Base-by-base conservation (phyloP, 2,329 filamentous ascomycete species). In the Aspergillus arachidicola region DNA sequence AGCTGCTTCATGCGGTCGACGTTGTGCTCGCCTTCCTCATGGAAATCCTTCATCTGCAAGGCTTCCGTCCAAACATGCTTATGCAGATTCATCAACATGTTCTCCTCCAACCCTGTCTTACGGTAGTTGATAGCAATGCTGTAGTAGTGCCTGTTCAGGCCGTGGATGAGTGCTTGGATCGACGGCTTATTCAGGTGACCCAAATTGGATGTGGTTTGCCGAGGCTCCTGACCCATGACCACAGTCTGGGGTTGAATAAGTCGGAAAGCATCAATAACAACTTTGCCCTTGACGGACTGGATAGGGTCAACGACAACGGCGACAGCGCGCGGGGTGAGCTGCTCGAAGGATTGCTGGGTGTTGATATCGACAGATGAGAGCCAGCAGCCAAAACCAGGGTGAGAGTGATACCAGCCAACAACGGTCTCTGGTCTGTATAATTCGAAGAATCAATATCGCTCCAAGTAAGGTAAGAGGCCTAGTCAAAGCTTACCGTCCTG, bases 51-150 rank as follows among this genome's bases (percentile, higher is more conserved):
- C 93, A 99, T 98, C 77, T 97, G 89, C 68, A 99, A 81, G 6
- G 94, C 95, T 79, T 99, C 95, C 0, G 96, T 99, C 95, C 95
- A 99, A 51, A 97, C 94, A 71, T 98, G 95, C 85, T 99, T 99
- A 86, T 99, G 95, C 69, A 99, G 84, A 78, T 99, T 99, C 96
- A 99, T 99, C 73, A 99, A 81, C 95, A 99, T 99, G 81, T 97
- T 98, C 85, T 99, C 96, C 79, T 99, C 95, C 57, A 99, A 84
- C 1, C 93, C 94, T 0, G 94, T 97, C 85, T 99, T 99, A 76
- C 94, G 87, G 82, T 99, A 99, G 82, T 97, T 94, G 83, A 99
- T 98, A 64, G 88, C 94, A 76, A 99, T 99, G 72, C 93, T 97
- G 86, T 99, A 99, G 86, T 99, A 99, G 84, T 99, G 95, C 74